phyloP scores from a whole-genome alignment of 2,329 filamentous ascomycete genomes.

The Aureobasidium sp. region DNA sequence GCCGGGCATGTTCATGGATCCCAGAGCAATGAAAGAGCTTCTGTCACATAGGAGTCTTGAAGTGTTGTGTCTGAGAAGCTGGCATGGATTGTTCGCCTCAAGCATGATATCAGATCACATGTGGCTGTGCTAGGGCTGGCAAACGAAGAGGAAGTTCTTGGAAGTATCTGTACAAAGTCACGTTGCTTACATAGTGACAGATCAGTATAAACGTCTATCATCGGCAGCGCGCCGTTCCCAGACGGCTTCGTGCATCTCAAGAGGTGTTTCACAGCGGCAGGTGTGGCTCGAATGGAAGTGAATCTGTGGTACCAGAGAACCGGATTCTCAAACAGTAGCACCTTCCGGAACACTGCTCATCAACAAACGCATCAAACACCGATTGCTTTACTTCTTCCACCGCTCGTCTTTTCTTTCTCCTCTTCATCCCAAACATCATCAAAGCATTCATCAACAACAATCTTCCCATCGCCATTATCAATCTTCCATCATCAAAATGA shows the following conservation, averaged over 20 bases:
- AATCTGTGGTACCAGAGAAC: neutral
- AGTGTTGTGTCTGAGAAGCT: no score
- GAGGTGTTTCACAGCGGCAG: neutral
- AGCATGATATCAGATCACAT: no score
- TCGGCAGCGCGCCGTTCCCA: neutral
- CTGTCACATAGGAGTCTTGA: no score
- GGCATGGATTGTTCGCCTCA: no score
- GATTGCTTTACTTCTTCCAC: neutral
- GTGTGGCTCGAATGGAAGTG: neutral
- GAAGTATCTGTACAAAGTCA: no score
- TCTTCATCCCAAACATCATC: neutral
- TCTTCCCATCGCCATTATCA: neutral
- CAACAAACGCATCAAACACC: neutral
- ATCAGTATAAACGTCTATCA: neutral
- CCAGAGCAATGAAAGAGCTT: no score
- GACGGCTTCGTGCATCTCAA: neutral
- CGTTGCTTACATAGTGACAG: neutral
- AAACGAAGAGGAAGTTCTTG: no score
- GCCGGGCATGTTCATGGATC: no score
- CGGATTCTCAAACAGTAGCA: neutral
- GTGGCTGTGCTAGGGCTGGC: no score
- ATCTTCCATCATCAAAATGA: conserved; percentile 5
- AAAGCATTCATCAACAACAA: neutral
- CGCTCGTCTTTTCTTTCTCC: neutral
- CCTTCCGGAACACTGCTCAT: neutral